phyloP scores from a whole-genome alignment of 2,329 filamentous ascomycete genomes.

The Penicillium sp. region DNA sequence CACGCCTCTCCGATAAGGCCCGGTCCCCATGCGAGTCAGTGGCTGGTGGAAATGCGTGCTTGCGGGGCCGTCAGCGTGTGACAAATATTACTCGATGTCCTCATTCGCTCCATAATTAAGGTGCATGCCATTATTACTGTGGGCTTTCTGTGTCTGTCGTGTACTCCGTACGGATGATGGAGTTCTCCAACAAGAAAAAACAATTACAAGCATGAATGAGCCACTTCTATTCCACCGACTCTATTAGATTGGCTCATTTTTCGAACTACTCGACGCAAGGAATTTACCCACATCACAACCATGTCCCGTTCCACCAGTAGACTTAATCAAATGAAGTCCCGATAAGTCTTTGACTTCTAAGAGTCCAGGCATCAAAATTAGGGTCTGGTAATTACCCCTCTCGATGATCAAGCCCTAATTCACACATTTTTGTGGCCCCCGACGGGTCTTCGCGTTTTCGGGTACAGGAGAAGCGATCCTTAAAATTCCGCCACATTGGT shows the following conservation, averaged over 20 bases:
- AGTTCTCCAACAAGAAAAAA: background rate
- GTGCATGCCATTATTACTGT: constrained; percentile 6
- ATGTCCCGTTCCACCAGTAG: background rate
- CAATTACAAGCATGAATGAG: background rate
- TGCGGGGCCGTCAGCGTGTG: background rate
- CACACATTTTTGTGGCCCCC: background rate
- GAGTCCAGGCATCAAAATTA: background rate
- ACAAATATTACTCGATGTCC: constrained; percentile 4
- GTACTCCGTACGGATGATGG: no score
- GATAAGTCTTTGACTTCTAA: background rate
- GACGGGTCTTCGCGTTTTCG: background rate
- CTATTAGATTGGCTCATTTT: background rate
- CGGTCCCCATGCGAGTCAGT: constrained; percentile 17
- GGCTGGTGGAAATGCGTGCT: constrained; percentile 3
- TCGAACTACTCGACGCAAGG: background rate
- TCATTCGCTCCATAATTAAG: background rate
- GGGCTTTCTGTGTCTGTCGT: background rate
- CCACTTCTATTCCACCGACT: background rate
- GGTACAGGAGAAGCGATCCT: background rate
- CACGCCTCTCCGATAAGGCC: constrained; percentile 11
- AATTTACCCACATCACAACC: background rate
- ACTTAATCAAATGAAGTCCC: background rate
- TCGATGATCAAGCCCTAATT: background rate
- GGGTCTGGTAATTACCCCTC: background rate
- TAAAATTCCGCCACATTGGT: constrained; percentile 10